These are phyloP conservation scores for Margaritispora aquatica DNA, from an alignment of 495 filamentous ascomycete species.

Conservation along the genomic window DNA sequence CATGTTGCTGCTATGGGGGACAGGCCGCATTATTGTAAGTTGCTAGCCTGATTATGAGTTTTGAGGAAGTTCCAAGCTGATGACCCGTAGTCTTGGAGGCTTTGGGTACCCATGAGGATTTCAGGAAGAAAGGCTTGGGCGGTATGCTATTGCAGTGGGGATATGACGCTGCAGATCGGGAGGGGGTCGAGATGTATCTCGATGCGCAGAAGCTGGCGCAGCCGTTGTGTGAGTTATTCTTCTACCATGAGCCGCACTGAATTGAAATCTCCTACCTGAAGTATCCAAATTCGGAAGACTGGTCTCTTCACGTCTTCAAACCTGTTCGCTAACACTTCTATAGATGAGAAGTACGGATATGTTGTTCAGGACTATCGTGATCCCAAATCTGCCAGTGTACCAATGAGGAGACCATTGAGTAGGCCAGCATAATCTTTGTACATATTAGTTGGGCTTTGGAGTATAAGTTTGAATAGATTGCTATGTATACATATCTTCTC, in stretches of 20 bases:
- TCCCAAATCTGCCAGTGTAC: neutral
- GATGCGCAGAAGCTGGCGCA: neutral
- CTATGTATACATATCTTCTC: too few relatives aligned
- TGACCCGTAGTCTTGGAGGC: conserved; percentile 4
- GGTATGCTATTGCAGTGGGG: conserved; percentile 5
- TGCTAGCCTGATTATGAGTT: neutral
- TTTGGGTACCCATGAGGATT: neutral
- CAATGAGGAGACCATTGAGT: conserved; percentile 4
- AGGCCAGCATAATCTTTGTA: too few relatives aligned
- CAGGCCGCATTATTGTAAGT: neutral
- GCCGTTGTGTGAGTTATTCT: neutral
- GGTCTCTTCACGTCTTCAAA: too few relatives aligned
- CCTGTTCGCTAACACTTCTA: neutral
- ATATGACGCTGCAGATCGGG: conserved; percentile 1
- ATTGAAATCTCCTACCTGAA: too few relatives aligned
- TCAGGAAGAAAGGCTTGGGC: neutral
- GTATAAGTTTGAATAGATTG: too few relatives aligned
- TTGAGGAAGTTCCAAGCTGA: neutral
- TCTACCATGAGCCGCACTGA: too few relatives aligned
- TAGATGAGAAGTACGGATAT: conserved; percentile 10
- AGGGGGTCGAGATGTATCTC: conserved; percentile 6
- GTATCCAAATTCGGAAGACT: too few relatives aligned
- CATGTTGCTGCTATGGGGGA: conserved; percentile 4
- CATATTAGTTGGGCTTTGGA: too few relatives aligned
- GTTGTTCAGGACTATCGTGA: neutral